Base-by-base conservation (phyloP, 2,329 filamentous ascomycete species). In the Cercospora sp. region DNA sequence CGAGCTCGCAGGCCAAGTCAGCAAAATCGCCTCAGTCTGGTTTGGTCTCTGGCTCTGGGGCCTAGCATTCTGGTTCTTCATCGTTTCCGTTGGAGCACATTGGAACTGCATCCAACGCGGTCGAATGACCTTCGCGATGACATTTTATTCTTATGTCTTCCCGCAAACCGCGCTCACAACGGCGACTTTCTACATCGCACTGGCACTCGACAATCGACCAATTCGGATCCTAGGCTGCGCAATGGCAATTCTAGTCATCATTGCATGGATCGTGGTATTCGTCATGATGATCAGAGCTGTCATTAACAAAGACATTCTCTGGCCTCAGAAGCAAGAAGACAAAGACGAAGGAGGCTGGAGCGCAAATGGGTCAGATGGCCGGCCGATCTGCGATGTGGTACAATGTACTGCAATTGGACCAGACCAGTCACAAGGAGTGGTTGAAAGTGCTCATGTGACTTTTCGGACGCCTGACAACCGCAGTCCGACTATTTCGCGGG, bases 61-160 rank as follows among this genome's bases (percentile, higher is more conserved):
- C 73, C 80, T 95, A n/a, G 90, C 91, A 28, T 80, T 93, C 30
- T 95, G 92, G 89, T 95, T 94, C 81, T 94, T 94, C 78, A 82
- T 94, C 66, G 89, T 95, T 10, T 90, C 88, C 1, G 86, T 91
- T n/a, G 90, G 91, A 2, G 91, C 91, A 1, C 86, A 94, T 67
- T 90, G 86, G 84, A 90, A 88, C 31, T 89, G 90, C 61, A 82
- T 89, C 20, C 81, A 84, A 0, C 81, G 85, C 10, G 84, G 85
- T 42, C 86, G 83, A 64, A 87, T 93, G 82, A 85, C 88, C 3
- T 95, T 94, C 75, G 89, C 91, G 18, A 94, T 95, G 91, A 92
- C 89, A 1, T 96, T 91, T 89, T 95, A 90, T 79, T 91, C 88
- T 3, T 94, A 94, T 78, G 85, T 94, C 5, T 94, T 94, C 74